Evolutionary conservation across 1,284 basidiomycete species (phyloP), one percentile per base, ranked within the genome.

Genomic region (Paramarasmius palmivorus): DNA sequence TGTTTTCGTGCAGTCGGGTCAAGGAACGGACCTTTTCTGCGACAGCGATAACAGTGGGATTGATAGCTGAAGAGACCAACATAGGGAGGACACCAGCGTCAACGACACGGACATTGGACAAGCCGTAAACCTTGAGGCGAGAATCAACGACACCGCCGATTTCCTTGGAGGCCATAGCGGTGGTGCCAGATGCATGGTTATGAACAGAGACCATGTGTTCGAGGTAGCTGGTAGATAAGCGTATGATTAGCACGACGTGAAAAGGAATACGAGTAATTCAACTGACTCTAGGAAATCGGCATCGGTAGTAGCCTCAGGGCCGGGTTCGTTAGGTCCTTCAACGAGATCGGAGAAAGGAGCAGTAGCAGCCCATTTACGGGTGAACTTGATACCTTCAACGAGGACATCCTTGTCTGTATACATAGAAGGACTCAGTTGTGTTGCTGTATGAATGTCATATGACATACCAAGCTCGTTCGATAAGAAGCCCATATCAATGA

Each of bases 401-500:
- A 32, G 15, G 47, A 49, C 7, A 22, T 49, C n/a, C 19, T 17
- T 49, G 34, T 49, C 47, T 49, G 37, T 34, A 49, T 15, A 19
- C 17, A 17, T 9, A 12, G 9, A 15, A 8, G 12, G 14, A 37
- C 15, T 32, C 29, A 32, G 29, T 12, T 32, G 12, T 6, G 6
- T 32, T 12, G 7, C 29, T 6, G 6, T 20, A 35, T 19, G 26
- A 17, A 25, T 2, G 35, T 8, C 10, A 22, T 5, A n/a, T 3
- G 15, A 7, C 50, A 17, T 26, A 55, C 54, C 54, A 17, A 49
- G 52, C n/a, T 51, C 34, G n/a, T 22, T 17, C 23, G 40, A 40
- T 14, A 76, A 72, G 61, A 72, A 73, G 36, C 65, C 63, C 45
- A 73, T 73, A 53, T 76, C 68, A 20, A 76, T 62, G 41, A 66